Evolutionary conservation across 202 grass and related monocot species (phyloP).

Genomic region (Dendrocalamus latiflorus): DNA sequence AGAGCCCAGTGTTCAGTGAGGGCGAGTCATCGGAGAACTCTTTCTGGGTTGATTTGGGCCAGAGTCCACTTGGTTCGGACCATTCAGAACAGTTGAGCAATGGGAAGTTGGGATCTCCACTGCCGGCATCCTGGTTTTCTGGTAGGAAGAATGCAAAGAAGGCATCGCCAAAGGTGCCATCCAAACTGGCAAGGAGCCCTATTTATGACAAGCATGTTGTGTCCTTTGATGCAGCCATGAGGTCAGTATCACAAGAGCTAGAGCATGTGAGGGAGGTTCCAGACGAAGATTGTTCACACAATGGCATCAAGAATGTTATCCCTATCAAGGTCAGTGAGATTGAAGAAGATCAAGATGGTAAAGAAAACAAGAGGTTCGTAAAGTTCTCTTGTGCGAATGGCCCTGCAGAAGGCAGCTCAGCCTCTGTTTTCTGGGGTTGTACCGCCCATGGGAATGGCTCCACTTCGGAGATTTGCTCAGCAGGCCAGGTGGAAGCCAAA

Average conservation of each 20-base stretch:
- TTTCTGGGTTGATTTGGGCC: too few species aligned
- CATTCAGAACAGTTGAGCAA: too few species aligned
- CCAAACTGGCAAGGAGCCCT: too few species aligned
- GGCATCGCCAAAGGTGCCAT: too few species aligned
- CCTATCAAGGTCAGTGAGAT: slow-evolving; percentile 62
- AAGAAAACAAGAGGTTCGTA: slow-evolving; percentile 47
- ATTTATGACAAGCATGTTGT: too few species aligned
- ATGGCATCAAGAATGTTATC: slow-evolving; percentile 39
- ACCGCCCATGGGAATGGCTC: slow-evolving; percentile 50
- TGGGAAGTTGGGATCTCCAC: too few species aligned
- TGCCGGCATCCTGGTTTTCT: too few species aligned
- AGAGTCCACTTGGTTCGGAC: too few species aligned
- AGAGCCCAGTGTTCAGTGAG: too few species aligned
- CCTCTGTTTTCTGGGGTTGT: slow-evolving; percentile 38
- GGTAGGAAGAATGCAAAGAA: slow-evolving; percentile 69
- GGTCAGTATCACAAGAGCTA: too few species aligned
- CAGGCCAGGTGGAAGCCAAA: slow-evolving; percentile 49
- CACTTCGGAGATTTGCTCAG: slow-evolving; percentile 40
- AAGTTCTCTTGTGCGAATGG: slow-evolving; percentile 61
- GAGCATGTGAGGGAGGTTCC: slow-evolving; percentile 41
- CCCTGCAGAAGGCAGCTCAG: slow-evolving; percentile 27
- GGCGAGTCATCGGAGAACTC: too few species aligned
- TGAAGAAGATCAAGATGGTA: slow-evolving; percentile 70
- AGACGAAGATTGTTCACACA: slow-evolving; percentile 43
- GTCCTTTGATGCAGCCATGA: too few species aligned